Evolutionary conservation across 208 protist species (phyloP).

Genomic region (Crithidia expoeki): DNA sequence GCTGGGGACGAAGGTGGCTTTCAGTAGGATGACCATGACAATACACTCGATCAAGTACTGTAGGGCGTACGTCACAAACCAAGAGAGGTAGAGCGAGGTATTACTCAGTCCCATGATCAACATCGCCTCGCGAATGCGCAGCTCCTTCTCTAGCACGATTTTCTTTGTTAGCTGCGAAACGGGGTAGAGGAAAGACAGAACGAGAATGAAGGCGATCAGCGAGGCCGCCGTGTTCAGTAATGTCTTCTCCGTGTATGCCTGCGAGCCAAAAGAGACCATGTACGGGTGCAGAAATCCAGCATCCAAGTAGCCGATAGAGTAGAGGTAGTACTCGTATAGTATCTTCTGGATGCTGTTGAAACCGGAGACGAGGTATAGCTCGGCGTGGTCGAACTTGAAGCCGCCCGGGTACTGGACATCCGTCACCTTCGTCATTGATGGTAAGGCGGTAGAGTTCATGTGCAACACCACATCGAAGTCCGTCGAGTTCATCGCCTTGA

Average conservation of each 20-base stretch:
- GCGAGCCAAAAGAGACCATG: conserved; percentile 35
- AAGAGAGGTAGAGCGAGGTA: conserved; percentile 56
- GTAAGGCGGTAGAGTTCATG: conserved; percentile 50
- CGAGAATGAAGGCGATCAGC: conserved; percentile 66
- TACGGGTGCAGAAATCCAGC: conserved; percentile 35
- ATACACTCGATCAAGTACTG: conserved; percentile 52
- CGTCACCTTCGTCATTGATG: conserved; percentile 25
- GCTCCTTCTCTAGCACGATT: conserved; percentile 88
- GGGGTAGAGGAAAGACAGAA: conserved; percentile 78
- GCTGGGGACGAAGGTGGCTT: conserved; percentile 48
- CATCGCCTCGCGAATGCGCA: conserved; percentile 83
- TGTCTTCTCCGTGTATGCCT: conserved; percentile 40
- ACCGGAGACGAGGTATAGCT: conserved; percentile 57
- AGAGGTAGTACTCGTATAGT: conserved; percentile 49
- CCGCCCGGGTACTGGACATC: conserved; percentile 45
- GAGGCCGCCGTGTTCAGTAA: conserved; percentile 49
- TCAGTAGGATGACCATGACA: conserved; percentile 54
- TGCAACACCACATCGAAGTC: conserved; percentile 57
- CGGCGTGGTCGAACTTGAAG: conserved; percentile 32
- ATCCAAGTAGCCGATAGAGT: conserved; percentile 30
- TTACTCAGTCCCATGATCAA: conserved; percentile 88
- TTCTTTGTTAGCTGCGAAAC: conserved; percentile 76
- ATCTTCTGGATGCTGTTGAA: conserved; percentile 48
- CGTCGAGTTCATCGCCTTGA: conserved; percentile 38
- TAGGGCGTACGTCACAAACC: conserved; percentile 63